These are phyloP conservation scores for Tylopilus vinaceipallidus DNA, from an alignment of 768 basidiomycete genomes.

Conservation along the genomic window DNA sequence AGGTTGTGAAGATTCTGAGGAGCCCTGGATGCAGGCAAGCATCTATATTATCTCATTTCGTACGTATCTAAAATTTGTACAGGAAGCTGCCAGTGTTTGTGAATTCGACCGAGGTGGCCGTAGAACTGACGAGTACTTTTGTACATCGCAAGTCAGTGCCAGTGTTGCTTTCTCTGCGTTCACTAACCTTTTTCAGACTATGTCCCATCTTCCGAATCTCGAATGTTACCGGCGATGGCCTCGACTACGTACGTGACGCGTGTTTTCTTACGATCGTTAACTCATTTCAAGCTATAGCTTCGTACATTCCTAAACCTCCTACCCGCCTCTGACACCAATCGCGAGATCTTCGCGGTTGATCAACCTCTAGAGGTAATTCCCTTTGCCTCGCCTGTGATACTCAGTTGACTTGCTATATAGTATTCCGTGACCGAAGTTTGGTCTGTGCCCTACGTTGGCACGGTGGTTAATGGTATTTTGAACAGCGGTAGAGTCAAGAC, in stretches of 20 bases:
- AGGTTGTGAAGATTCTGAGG: slow-evolving; percentile 87
- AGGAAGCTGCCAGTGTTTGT: slow-evolving; percentile 86
- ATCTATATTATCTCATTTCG: background rate
- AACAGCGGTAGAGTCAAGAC: slow-evolving; percentile 72
- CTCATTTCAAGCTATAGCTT: slow-evolving; percentile 46
- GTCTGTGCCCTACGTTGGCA: slow-evolving; percentile 85
- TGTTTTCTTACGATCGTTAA: background rate
- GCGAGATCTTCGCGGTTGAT: slow-evolving; percentile 74
- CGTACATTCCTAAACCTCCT: slow-evolving; percentile 89
- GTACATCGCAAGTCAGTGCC: slow-evolving; percentile 62
- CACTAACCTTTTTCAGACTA: slow-evolving; percentile 46
- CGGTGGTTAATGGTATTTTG: slow-evolving; percentile 82
- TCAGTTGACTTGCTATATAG: slow-evolving; percentile 43
- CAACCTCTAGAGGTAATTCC: slow-evolving; percentile 70
- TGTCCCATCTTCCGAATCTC: slow-evolving; percentile 92
- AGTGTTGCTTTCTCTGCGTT: background rate
- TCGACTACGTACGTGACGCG: slow-evolving; percentile 59
- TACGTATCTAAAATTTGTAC: background rate
- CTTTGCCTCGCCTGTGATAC: background rate
- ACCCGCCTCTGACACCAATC: slow-evolving; percentile 83
- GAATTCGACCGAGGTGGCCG: slow-evolving; percentile 74
- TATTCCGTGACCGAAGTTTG: slow-evolving; percentile 85
- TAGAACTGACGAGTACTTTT: slow-evolving; percentile 74
- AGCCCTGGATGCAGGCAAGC: slow-evolving; percentile 88
- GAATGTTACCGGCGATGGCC: slow-evolving; percentile 92